These are phyloP conservation scores for Prunus davidiana DNA, from an alignment of 306 rosid species.

Conservation along the genomic window DNA sequence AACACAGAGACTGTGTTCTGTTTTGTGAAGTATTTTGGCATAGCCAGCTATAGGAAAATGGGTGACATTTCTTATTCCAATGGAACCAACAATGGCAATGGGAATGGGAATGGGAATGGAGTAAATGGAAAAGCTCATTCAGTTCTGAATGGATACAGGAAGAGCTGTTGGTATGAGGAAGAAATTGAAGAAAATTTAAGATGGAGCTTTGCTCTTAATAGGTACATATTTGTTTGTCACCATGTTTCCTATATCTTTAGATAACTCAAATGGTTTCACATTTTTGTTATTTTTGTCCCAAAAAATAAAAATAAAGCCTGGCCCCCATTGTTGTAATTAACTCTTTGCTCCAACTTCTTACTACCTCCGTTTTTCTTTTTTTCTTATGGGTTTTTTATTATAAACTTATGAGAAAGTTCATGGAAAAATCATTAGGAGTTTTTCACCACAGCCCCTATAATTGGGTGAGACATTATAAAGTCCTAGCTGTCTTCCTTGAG, in stretches of 20 bases:
- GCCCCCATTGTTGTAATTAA: no score
- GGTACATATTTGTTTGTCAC: conserved; percentile 33
- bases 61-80: conserved; percentile 65
- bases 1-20: background rate
- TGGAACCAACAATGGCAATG: conserved; percentile 47
- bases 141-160: conserved; percentile 69
- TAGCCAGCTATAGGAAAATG: conserved; percentile 33
- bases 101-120: conserved; percentile 37
- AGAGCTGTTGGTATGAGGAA: conserved; percentile 97
- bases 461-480: background rate
- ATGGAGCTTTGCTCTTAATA: conserved; percentile 97
- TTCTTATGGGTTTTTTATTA: background rate
- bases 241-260: no score
- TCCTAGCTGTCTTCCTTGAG: background rate
- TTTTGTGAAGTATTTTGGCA: background rate
- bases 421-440: background rate
- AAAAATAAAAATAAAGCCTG: no score
- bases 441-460: background rate
- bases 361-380: background rate
- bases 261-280: background rate
- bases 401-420: background rate
- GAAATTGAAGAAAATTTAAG: conserved; percentile 92
- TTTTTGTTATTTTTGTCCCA: background rate
- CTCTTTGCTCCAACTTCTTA: background rate
- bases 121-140: conserved; percentile 55